Evolutionary conservation across 139 green algal genomes (phyloP).

Genomic region (Dunaliella sp.): DNA sequence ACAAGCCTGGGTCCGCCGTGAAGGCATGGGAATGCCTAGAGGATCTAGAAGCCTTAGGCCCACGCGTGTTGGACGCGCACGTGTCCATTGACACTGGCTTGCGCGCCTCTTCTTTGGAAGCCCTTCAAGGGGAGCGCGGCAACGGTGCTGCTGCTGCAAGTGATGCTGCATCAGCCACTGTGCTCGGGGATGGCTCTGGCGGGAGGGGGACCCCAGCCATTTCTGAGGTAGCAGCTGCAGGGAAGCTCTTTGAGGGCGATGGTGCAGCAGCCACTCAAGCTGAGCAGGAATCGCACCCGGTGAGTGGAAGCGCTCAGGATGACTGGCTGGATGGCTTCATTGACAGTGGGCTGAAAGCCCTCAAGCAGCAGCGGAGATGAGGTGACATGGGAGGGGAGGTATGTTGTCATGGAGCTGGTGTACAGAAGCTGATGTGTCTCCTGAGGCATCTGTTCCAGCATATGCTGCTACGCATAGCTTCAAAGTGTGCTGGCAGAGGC

Average conservation of each 20-base stretch:
- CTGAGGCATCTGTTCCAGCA: no score
- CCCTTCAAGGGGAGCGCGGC: background rate
- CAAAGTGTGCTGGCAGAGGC: no score
- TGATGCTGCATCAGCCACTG: background rate
- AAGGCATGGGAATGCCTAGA: background rate
- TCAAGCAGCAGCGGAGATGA: background rate
- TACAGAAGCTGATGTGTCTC: no score
- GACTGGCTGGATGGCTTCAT: background rate
- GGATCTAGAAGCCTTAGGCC: background rate
- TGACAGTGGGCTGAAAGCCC: background rate
- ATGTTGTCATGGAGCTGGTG: no score
- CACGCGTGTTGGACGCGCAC: background rate
- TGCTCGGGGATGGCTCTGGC: background rate
- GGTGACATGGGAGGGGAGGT: no score
- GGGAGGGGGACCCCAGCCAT: background rate
- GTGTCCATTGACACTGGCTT: background rate
- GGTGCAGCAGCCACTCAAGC: background rate
- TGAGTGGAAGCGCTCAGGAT: background rate
- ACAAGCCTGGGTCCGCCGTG: background rate
- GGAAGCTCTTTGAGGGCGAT: background rate
- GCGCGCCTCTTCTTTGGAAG: background rate
- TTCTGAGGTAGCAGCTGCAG: background rate
- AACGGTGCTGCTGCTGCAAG: background rate
- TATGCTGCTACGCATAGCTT: no score
- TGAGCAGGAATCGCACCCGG: background rate